These are phyloP conservation scores for Backusella circina DNA, from an alignment of 192 early-diverging fungal species.

Conservation along the genomic window DNA sequence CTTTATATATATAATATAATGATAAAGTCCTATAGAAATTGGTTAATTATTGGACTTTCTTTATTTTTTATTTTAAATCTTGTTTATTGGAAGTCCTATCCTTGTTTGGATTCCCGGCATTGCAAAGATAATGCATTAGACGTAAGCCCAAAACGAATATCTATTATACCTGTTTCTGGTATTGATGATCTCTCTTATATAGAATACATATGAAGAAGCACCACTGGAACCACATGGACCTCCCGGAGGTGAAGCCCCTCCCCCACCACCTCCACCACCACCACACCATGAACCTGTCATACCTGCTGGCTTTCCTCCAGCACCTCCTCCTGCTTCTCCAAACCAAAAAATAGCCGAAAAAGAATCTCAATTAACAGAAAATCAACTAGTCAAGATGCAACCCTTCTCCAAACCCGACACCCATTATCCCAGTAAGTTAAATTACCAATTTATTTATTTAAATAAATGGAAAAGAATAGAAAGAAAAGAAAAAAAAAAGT, in stretches of 20 bases:
- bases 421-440: slow-evolving; percentile 13
- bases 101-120: background rate
- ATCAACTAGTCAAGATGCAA: background rate
- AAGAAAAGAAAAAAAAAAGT: background rate
- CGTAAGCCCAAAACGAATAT: background rate
- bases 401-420: slow-evolving; percentile 8
- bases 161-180: no score
- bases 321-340: background rate
- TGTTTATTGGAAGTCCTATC: slow-evolving; percentile 9
- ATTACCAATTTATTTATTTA: background rate
- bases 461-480: background rate
- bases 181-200: no score
- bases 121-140: slow-evolving; percentile 1
- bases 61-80: background rate
- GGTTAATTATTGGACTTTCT: background rate
- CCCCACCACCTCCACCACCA: background rate
- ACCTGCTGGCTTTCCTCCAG: background rate
- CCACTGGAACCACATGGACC: background rate
- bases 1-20: background rate
- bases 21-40: background rate
- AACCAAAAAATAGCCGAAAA: background rate
- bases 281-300: background rate
- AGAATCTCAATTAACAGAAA: background rate
- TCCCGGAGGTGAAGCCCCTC: background rate
- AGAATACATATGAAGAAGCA: background rate